Evolutionary conservation across 352 stramenopile genomes (phyloP), one percentile per base, ranked within the genome.

Genomic region (Globisporangium spinosum): DNA sequence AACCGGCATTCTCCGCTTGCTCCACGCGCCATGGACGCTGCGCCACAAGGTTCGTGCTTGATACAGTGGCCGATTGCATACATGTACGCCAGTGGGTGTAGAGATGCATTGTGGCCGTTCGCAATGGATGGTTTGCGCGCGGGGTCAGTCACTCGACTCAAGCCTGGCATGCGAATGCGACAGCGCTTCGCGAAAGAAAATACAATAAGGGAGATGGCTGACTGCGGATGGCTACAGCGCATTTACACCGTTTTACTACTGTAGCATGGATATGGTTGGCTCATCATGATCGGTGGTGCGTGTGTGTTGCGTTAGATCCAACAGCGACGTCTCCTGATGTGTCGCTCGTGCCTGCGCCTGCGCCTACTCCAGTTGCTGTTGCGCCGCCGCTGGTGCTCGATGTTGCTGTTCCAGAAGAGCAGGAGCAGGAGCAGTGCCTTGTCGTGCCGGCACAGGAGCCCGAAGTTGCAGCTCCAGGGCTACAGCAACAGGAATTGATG

Each of bases 1-100:
- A 62, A 61, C 29, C 55, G 55, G 25, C 54, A 35, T 58, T 27
- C 51, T 34, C 58, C 17, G 25, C 40, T 40, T 27, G 13, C 40
- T 32, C 5, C 47, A 45, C 23, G 27, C 35, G 32, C 29, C 23
- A 67, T 67, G 47, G 47, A 59, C 49, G 4, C 51, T 47, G 32
- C n/a, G 34, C 35, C 29, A 9, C 22, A 27, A 62, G 25, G 60
- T 58, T 25, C 20, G 60, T 65, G 17, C 17, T 45, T 32, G 3
- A 34, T 57, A 9, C 35, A 20, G 25, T 43, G 13, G 12, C 2
- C 22, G 23, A 38, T 20, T 25, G 8, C 10, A 23, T n/a, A 17
- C 27, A 17, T 57, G 27, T 8, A 32, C 9, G 35, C 12, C 29
- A n/a, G 2, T 47, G 8, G 13, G 58, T 40, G 43, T 34, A 58